Evolutionary conservation across 129 eudicot species (phyloP), one percentile per base, ranked within the genome.

Genomic region (Pittosporum tobira): DNA sequence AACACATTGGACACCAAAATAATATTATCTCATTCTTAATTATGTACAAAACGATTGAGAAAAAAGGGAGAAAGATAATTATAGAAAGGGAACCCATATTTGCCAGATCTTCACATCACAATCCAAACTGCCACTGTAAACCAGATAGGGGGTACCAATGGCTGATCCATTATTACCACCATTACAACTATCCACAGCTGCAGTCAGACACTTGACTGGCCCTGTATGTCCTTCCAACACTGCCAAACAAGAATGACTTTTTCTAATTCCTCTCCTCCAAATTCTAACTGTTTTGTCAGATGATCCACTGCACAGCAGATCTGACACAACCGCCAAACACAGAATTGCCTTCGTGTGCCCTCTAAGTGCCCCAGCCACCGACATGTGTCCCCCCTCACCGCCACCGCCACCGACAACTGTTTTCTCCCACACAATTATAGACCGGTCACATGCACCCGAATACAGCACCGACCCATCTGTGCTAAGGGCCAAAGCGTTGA

Each of bases 381-480:
- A 79, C 87, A 86, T 75, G 30, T 71, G 62, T 5, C 73, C 71
- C 0, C 72, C 73, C 2, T 61, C 79, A 1, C 65, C 75, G 4
- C 73, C 71, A 0, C 72, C 73, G 4, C 63, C 79, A 1, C 65
- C 75, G 4, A 13, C 66, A 1, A 43, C 71, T 31, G 43, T 31
- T 48, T 57, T 86, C 36, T 80, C 88, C 98, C 98, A 90, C 24
- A 90, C 98, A 1, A 90, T 59, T 11, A 90, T 74, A 24, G 95
- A 86, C 69, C 95, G 49, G 47, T 90, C 98, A 20, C 95, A 90
- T 0, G 94, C 98, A 22, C 98, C 98, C 3, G 98, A 90, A 23
- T 85, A 90, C 30, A 90, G 31, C 9, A 90, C 59, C 15, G 67
- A 59, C 15, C 79, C 95, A 38, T 85, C 94, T 0, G 38, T n/a